These are phyloP conservation scores for Wickerhamiella vanderwaltii DNA, from an alignment of 805 yeast genomes.

Conservation along the genomic window DNA sequence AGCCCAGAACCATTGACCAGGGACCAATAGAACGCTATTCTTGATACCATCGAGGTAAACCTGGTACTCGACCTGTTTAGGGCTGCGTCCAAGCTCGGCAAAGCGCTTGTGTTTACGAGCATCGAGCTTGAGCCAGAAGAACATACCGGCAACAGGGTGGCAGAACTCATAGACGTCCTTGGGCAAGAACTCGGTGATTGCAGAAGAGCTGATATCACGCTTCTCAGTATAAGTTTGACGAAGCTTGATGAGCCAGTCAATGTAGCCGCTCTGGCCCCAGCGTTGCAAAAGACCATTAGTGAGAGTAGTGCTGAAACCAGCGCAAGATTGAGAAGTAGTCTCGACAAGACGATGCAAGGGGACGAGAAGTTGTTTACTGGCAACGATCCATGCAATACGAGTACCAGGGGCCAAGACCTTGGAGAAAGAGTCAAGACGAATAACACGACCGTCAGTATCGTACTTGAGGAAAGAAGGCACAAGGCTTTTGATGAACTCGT, in stretches of 20 bases:
- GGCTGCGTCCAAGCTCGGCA: slow-evolving; percentile 21
- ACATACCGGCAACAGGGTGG: slow-evolving; percentile 43
- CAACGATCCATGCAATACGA: slow-evolving; percentile 83
- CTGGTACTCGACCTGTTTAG: slow-evolving; percentile 25
- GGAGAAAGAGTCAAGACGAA: slow-evolving; percentile 81
- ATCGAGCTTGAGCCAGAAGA: slow-evolving; percentile 42
- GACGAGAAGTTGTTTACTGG: slow-evolving; percentile 50
- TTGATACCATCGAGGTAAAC: slow-evolving; percentile 27
- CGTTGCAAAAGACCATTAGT: slow-evolving; percentile 58
- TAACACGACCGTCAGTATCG: slow-evolving; percentile 80
- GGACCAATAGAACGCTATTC: slow-evolving; percentile 29
- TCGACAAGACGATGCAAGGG: slow-evolving; percentile 63
- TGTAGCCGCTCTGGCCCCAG: slow-evolving; percentile 85
- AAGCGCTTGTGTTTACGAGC: slow-evolving; percentile 40
- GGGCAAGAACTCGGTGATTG: slow-evolving; percentile 51
- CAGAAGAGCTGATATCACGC: slow-evolving; percentile 77
- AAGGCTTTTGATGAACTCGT: slow-evolving; percentile 52
- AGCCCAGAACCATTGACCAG: slow-evolving; percentile 33
- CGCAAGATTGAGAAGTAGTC: slow-evolving; percentile 65
- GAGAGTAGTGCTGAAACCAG: slow-evolving; percentile 68
- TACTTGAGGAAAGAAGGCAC: slow-evolving; percentile 63
- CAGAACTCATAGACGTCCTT: slow-evolving; percentile 26
- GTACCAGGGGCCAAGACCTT: slow-evolving; percentile 87
- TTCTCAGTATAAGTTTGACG: slow-evolving; percentile 67
- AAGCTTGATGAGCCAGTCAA: slow-evolving; percentile 77